Evolutionary conservation across 768 basidiomycete genomes (phyloP), one percentile per base, ranked within the genome.

Genomic region (Infundibulicybe gibba): DNA sequence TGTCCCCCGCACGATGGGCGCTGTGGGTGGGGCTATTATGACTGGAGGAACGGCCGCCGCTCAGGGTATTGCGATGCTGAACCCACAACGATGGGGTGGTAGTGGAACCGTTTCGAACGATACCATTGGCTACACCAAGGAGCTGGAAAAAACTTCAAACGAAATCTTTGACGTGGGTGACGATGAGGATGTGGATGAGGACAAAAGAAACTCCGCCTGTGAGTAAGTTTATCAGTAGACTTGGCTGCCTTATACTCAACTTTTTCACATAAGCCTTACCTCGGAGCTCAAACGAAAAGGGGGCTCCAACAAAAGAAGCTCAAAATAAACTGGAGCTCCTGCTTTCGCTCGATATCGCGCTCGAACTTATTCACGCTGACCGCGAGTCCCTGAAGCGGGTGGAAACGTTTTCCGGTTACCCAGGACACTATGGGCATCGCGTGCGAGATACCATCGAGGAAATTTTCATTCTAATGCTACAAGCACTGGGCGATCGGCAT

Each of bases 381-480:
- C 87, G 94, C 43, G 94, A 97, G 51, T 80, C 87, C 0, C 75
- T 94, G 35, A 97, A 98, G 64, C 82, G 97, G 11, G 84, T 91
- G 2, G 93, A 99, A 60, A 92, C 85, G 2, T 99, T 98, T 62
- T 72, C 80, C 0, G 79, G 77, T 8, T 99, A 97, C 61, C 92
- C 94, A 0, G 90, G 92, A 0, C 77, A 81, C 48, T 91, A 89
- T 50, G 95, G 97, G 3, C 80, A 80, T 50, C 83, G 89, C 3
- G 94, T 99, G 1, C 73, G 84, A 25, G 94, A 97, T 58, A 93
- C 93, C 2, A 87, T 97, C 48, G 94, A 99, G 64, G 95, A 98
- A 64, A 68, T 91, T 3, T 97, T 97, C 49, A 86, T 94, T 31
- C 71, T 94, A 37, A 73, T 95, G 69, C 67, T 98, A 30, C 81